phyloP scores from a whole-genome alignment of 1,284 basidiomycete genomes.

The Porogramme epimiltina region DNA sequence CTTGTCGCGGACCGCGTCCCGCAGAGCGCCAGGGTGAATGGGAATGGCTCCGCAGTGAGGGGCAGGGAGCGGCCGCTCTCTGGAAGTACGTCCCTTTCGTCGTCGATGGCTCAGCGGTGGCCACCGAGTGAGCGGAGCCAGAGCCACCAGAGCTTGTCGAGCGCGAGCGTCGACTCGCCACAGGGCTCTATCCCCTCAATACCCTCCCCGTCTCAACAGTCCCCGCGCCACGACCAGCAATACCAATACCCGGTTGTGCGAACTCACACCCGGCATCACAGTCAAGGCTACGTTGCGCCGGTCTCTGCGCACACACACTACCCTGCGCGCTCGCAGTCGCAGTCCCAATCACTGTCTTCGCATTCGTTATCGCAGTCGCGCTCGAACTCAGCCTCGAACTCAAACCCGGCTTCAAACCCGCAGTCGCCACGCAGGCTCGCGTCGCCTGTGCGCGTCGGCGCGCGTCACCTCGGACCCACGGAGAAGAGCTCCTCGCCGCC shows the following conservation, averaged over 20 bases:
- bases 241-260: background rate
- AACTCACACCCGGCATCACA: conserved; percentile 7
- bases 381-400: conserved; percentile 32
- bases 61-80: conserved; percentile 49
- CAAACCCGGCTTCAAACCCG: conserved; percentile 12
- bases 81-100: conserved; percentile 24
- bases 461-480: conserved; percentile 47
- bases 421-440: conserved; percentile 15
- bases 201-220: conserved; percentile 63
- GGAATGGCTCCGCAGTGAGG: no score
- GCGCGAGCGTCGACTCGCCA: conserved; percentile 64
- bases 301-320: background rate
- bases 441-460: conserved; percentile 42
- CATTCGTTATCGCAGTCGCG: conserved; percentile 11
- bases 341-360: conserved; percentile 10
- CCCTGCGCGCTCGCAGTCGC: conserved; percentile 7
- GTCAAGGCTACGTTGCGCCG: conserved; percentile 2
- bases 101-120: conserved; percentile 3
- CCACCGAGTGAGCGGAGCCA: conserved; percentile 24
- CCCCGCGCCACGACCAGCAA: conserved; percentile 4
- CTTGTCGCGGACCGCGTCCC: conserved; percentile 53
- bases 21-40: conserved; percentile 14
- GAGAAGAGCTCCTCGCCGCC: conserved; percentile 64
- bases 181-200: conserved; percentile 79
- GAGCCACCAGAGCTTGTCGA: conserved; percentile 62